Conservation (phyloP, 345 rosid genomes). For the Euphorbia peplus region DNA sequence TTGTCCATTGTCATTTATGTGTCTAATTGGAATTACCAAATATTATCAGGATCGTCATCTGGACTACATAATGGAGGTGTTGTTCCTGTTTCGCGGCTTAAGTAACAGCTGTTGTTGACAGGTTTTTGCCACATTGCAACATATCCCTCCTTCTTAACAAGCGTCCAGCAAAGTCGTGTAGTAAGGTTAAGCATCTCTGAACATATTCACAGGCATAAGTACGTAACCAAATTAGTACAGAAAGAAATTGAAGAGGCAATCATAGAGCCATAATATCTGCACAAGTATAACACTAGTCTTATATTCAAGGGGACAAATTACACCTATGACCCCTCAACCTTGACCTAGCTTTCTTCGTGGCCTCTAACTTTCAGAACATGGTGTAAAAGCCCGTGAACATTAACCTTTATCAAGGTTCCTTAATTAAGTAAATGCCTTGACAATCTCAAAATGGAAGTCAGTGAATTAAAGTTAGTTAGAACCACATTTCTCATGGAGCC, state of each 20-base stretch:
- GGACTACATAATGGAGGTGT: slow-evolving; percentile 70
- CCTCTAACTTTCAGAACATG: too few relatives aligned
- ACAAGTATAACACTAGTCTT: too few relatives aligned
- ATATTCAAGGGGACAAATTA: too few relatives aligned
- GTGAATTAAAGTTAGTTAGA: too few relatives aligned
- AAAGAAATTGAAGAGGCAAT: not conserved
- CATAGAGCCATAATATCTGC: too few relatives aligned
- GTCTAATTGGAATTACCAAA: slow-evolving; percentile 52
- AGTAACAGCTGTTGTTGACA: slow-evolving; percentile 68
- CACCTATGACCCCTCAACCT: too few relatives aligned
- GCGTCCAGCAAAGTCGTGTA: slow-evolving; percentile 85
- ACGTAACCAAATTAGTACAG: not conserved
- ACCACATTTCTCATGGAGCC: too few relatives aligned
- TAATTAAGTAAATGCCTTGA: too few relatives aligned
- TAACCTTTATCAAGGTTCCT: too few relatives aligned
- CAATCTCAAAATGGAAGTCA: too few relatives aligned
- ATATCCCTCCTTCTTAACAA: slow-evolving; percentile 92
- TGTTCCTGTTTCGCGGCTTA: slow-evolving; percentile 61
- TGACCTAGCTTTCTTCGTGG: too few relatives aligned
- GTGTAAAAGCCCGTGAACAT: too few relatives aligned
- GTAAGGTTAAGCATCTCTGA: slow-evolving; percentile 94
- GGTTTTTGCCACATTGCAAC: slow-evolving; percentile 96
- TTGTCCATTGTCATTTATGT: not conserved
- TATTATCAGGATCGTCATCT: slow-evolving; percentile 78
- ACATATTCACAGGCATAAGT: slow-evolving; percentile 13